phyloP scores from a whole-genome alignment of 495 filamentous ascomycete genomes.

The Apiosordaria backusii region DNA sequence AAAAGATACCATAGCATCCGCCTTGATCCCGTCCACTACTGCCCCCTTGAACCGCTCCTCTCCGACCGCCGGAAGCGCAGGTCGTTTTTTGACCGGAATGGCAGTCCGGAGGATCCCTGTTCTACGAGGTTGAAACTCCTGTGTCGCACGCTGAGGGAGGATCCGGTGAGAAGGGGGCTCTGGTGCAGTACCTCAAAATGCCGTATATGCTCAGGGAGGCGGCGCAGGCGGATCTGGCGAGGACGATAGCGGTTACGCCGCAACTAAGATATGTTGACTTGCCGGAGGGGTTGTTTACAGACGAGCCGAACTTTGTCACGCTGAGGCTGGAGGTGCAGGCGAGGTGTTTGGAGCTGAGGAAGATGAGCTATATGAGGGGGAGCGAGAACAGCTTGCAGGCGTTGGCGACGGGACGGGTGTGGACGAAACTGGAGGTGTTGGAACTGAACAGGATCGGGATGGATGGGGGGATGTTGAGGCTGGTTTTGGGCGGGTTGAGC shows the following conservation, averaged over 20 bases:
- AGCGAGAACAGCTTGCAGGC: slow-evolving; percentile 73
- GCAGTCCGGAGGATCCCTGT: slow-evolving; percentile 72
- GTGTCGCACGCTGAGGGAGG: slow-evolving; percentile 74
- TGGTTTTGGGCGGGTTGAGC: slow-evolving; percentile 63
- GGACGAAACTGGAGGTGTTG: slow-evolving; percentile 75
- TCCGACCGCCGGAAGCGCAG: slow-evolving; percentile 71
- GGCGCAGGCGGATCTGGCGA: slow-evolving; percentile 76
- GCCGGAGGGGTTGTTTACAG: slow-evolving; percentile 78
- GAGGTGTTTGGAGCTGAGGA: slow-evolving; percentile 76
- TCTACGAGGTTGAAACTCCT: slow-evolving; percentile 72
- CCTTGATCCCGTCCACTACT: slow-evolving; percentile 94
- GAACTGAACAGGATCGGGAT: slow-evolving; percentile 70
- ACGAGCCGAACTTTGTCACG: slow-evolving; percentile 68
- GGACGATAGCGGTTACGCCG: slow-evolving; percentile 78
- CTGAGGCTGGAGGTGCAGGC: slow-evolving; percentile 80
- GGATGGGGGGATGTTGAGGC: slow-evolving; percentile 67
- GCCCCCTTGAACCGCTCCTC: slow-evolving; percentile 76
- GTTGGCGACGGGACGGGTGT: slow-evolving; percentile 61
- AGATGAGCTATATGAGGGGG: slow-evolving; percentile 79
- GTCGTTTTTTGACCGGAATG: slow-evolving; percentile 71
- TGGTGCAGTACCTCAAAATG: slow-evolving; percentile 76
- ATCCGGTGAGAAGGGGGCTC: slow-evolving; percentile 58
- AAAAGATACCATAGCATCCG: slow-evolving; percentile 81
- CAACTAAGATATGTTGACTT: slow-evolving; percentile 88
- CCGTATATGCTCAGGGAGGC: slow-evolving; percentile 97